These are phyloP conservation scores for Oryza longistaminata DNA, from an alignment of 176 grass and related monocot genomes.

Conservation along the genomic window DNA sequence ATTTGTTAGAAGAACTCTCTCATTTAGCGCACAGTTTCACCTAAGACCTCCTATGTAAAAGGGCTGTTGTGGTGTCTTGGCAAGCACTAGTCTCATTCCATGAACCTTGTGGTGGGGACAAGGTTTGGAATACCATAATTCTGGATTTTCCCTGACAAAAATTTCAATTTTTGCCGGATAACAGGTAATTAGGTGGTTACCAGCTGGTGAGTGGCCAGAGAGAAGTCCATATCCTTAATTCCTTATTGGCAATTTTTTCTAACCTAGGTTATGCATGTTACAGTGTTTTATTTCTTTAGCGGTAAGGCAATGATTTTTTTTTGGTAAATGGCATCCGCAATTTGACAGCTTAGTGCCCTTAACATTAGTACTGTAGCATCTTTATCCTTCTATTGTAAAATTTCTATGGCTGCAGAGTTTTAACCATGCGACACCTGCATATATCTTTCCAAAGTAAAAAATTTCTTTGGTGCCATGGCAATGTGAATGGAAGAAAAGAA, in stretches of 20 bases:
- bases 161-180: too few species aligned
- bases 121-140: too few species aligned
- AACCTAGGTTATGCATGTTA: background rate
- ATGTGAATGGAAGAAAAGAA: background rate
- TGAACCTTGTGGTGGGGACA: background rate
- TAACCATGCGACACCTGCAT: slow-evolving; percentile 20
- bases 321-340: background rate
- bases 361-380: background rate
- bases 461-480: background rate
- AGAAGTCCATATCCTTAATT: too few species aligned
- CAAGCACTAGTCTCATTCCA: background rate
- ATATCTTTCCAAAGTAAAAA: background rate
- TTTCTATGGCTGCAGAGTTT: slow-evolving; percentile 11
- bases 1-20: background rate
- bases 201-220: too few species aligned
- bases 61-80: background rate
- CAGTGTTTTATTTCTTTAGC: background rate
- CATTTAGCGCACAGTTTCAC: background rate
- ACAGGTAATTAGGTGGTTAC: too few species aligned
- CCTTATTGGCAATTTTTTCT: too few species aligned
- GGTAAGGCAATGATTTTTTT: background rate
- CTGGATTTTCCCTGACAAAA: background rate
- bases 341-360: background rate
- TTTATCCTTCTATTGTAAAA: slow-evolving; percentile 28
- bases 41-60: background rate